Evolutionary conservation across 257 asterid genomes (phyloP).

Genomic region (Solanum arcanum): DNA sequence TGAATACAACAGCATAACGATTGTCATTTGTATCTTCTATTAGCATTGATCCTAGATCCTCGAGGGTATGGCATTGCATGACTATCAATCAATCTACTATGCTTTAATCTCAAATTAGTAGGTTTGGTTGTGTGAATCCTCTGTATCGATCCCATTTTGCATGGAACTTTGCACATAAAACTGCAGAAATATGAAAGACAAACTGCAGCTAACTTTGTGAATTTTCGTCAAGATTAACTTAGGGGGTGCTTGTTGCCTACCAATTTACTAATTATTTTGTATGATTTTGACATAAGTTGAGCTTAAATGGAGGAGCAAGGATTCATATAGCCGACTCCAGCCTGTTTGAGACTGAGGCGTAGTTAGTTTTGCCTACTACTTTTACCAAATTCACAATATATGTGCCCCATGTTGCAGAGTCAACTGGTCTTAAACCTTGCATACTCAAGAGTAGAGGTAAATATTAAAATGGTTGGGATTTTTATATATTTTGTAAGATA

Average conservation of each 20-base stretch:
- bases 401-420: background rate
- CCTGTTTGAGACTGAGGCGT: background rate
- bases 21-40: background rate
- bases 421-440: background rate
- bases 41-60: background rate
- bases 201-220: background rate
- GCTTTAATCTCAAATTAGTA: background rate
- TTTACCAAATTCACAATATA: background rate
- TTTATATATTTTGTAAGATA: background rate
- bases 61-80: background rate
- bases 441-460: background rate
- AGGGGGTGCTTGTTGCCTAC: background rate
- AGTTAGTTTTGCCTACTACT: background rate
- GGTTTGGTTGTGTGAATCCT: background rate
- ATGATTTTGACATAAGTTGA: background rate
- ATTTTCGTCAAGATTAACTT: background rate
- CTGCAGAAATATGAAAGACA: background rate
- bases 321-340: background rate
- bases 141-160: background rate
- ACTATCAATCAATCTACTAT: background rate
- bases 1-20: background rate
- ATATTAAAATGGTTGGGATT: background rate
- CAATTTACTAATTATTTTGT: too few species aligned
- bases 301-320: background rate
- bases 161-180: background rate